Evolutionary conservation across 1,284 basidiomycete species (phyloP).

Genomic region (Sporisorium scitamineum): DNA sequence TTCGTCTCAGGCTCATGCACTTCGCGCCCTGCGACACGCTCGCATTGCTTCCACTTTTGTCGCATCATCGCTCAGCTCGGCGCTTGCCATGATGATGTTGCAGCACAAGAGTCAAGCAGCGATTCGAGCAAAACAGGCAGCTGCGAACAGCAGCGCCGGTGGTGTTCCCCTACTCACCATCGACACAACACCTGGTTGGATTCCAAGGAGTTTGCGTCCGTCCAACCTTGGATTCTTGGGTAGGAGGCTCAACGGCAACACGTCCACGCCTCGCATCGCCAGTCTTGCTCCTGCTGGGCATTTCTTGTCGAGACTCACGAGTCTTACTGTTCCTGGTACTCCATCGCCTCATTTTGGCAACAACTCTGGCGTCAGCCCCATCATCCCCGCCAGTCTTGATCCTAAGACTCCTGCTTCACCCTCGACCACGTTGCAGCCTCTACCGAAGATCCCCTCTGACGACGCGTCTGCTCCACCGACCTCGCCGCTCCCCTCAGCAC

Average conservation of each 20-base stretch:
- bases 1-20: conserved; percentile 4
- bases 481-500: conserved; percentile 7
- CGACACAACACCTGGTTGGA: conserved; percentile 43
- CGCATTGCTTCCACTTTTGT: conserved; percentile 53
- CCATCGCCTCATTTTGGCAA: conserved; percentile 10
- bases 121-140: conserved; percentile 12
- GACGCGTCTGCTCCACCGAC: conserved; percentile 7
- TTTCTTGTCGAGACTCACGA: conserved; percentile 56
- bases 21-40: conserved; percentile 15
- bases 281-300: conserved; percentile 62
- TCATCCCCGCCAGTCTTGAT: conserved; percentile 10
- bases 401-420: conserved; percentile 22
- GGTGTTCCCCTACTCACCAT: conserved; percentile 24
- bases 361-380: conserved; percentile 5
- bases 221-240: conserved; percentile 26
- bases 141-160: background rate
- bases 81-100: conserved; percentile 48
- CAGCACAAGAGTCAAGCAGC: conserved; percentile 39
- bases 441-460: conserved; percentile 10
- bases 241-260: conserved; percentile 5
- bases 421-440: conserved; percentile 4
- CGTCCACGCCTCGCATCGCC: conserved; percentile 28
- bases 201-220: conserved; percentile 27
- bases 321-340: conserved; percentile 47
- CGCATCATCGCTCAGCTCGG: conserved; percentile 45